A percentile compares a stretch with the other conserved stretches of the same genome.
These are phyloP conservation scores for Colletotrichum zoysiae DNA, from an alignment of 2,329 filamentous ascomycete genomes.

Conservation along the genomic window DNA sequence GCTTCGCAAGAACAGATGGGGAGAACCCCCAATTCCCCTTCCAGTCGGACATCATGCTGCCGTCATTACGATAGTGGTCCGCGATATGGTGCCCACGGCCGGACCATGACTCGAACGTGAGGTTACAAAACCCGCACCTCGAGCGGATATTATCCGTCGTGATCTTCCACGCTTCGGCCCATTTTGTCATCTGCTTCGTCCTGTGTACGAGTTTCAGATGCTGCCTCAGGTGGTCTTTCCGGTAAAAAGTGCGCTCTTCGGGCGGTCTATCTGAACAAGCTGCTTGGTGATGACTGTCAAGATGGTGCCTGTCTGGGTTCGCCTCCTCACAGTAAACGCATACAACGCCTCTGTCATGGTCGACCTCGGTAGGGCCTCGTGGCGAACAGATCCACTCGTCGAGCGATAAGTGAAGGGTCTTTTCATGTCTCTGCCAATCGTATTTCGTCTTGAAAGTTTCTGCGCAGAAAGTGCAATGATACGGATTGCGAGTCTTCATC, in stretches of 20 bases:
- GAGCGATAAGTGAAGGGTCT: conserved; percentile 59
- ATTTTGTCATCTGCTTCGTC: conserved; percentile 55
- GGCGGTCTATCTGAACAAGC: conserved; percentile 64
- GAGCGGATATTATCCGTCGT: conserved; percentile 52
- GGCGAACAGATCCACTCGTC: conserved; percentile 61
- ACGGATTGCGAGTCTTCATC: conserved; percentile 38
- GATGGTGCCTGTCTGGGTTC: conserved; percentile 50
- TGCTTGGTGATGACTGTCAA: conserved; percentile 54
- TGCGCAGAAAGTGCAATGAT: conserved; percentile 62
- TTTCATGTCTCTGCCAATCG: conserved; percentile 65
- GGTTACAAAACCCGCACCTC: conserved; percentile 57
- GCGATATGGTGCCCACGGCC: conserved; percentile 55
- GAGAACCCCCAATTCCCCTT: conserved; percentile 59
- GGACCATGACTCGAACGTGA: conserved; percentile 53
- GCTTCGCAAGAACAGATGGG: conserved; percentile 49
- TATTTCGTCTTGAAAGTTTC: conserved; percentile 60
- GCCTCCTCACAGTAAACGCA: conserved; percentile 55
- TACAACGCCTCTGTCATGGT: conserved; percentile 56
- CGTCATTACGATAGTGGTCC: conserved; percentile 55
- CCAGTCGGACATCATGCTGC: conserved; percentile 59
- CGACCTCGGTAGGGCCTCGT: conserved; percentile 51
- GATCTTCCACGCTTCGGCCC: conserved; percentile 58
- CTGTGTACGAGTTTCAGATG: conserved; percentile 58
- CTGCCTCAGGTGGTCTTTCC: conserved; percentile 60
- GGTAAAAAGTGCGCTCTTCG: conserved; percentile 58